These are phyloP conservation scores for Cutaneotrichosporon sp. DNA, from an alignment of 1,284 basidiomycete species.

Conservation along the genomic window DNA sequence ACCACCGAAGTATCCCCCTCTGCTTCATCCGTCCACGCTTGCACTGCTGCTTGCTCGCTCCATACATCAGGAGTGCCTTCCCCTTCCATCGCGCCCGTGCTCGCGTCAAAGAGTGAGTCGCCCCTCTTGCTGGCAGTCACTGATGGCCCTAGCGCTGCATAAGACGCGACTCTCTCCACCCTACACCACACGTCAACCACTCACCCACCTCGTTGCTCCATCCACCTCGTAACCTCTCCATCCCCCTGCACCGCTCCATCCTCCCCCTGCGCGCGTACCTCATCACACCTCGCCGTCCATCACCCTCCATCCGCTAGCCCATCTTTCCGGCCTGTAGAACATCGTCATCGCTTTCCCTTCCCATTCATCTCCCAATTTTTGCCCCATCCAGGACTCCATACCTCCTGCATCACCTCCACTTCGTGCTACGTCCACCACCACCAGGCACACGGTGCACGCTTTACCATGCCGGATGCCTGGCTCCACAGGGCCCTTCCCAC, in stretches of 20 bases:
- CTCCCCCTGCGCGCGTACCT: neutral
- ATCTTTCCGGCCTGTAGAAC: too few relatives aligned
- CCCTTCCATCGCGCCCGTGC: neutral
- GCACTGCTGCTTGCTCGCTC: neutral
- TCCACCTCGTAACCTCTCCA: neutral
- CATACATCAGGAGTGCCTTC: neutral
- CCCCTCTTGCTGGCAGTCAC: neutral
- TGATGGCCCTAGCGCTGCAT: neutral
- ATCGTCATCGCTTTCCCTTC: too few relatives aligned
- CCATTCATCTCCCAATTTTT: too few relatives aligned
- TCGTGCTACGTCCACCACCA: too few relatives aligned
- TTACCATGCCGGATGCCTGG: too few relatives aligned
- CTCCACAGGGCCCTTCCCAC: too few relatives aligned
- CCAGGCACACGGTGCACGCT: too few relatives aligned
- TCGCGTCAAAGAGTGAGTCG: neutral
- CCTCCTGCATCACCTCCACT: too few relatives aligned
- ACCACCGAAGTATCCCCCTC: slow-evolving; percentile 1
- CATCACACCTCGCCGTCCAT: neutral
- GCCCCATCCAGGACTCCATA: too few relatives aligned
- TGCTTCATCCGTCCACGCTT: neutral
- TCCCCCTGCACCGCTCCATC: too few relatives aligned
- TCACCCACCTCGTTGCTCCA: neutral
- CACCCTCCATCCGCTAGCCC: neutral
- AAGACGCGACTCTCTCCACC: neutral
- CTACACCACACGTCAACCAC: too few relatives aligned